Base-by-base conservation (phyloP, 23 red algal genomes). In the Agarophyton chilense region DNA sequence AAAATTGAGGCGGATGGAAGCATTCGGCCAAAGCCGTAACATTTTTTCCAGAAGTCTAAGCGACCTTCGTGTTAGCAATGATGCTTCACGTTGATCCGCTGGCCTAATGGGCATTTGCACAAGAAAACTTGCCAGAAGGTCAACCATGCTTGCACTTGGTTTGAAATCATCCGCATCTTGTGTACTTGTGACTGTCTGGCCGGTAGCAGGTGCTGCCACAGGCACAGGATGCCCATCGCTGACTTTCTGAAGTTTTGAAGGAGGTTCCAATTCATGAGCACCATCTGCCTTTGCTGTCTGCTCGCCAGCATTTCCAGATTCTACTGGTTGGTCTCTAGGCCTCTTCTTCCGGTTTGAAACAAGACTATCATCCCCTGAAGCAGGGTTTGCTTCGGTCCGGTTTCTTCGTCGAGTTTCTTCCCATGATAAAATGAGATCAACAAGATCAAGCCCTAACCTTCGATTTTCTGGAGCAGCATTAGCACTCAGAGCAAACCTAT, bases 391-490 rank as follows among this genome's bases (percentile, higher is more conserved):
- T 29, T 25, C 34, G 6, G 68, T 25, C 25, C 26, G 19, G 21
- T 74, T 74, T 49, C 24, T 43, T 49, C 68, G 45, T 62, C 88
- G 54, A 10, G 33, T 64, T 50, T 81, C 72, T 34, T 99, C 92
- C 97, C 97, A 99, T 58, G 49, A 47, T 11, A 99, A 63, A 25
- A 99, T 76, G 32, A 99, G 79, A 26, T 77, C 90, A 18, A 93
- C 90, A 34, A 99, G 75, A 79, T 99, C 97, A 1, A 99, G 21
- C 36, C 90, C 75, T 9, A 96, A 53, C n/a, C 93, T 86, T 26
- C 97, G 72, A 62, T 91, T 91, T 67, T 99, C 97, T 33, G 88
- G 78, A 8, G 85, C 36, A 41, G 77, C 84, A 86, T 57, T 92
- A 1, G 77, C 32, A 67, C 68, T 93, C 14, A 89, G 25, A 41